Evolutionary conservation across 371 early-diverging fungal genomes (phyloP).

Genomic region (Mucor piriformis): DNA sequence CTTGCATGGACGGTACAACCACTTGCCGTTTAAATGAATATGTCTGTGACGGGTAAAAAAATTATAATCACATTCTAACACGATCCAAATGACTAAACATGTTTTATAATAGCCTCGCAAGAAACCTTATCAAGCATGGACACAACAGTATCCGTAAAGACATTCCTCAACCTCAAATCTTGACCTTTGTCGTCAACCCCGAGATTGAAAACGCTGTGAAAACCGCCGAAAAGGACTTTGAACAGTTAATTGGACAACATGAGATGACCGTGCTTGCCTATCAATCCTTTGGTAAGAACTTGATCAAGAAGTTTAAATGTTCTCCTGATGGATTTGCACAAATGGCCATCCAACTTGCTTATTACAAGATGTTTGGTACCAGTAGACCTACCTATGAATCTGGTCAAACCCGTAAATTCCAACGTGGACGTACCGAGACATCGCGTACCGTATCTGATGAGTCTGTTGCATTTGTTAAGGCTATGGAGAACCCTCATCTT

Average conservation of each 20-base stretch:
- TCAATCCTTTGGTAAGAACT: constrained; percentile 87
- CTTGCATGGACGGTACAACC: constrained; percentile 96
- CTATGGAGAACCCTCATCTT: constrained; percentile 78
- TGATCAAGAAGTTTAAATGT: constrained; percentile 86
- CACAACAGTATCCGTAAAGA: constrained; percentile 43
- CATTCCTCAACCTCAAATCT: constrained; percentile 66
- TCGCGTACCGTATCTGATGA: constrained; percentile 83
- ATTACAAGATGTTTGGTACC: constrained; percentile 85
- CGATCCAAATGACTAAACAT: background rate
- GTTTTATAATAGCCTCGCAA: constrained; percentile 24
- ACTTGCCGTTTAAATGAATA: constrained; percentile 80
- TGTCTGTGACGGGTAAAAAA: constrained; percentile 51
- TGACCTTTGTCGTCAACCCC: constrained; percentile 71
- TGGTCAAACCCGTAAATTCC: constrained; percentile 89
- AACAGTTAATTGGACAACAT: constrained; percentile 71
- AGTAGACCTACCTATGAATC: constrained; percentile 90
- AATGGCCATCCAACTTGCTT: constrained; percentile 96
- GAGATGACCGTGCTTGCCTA: constrained; percentile 82
- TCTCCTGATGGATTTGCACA: constrained; percentile 94
- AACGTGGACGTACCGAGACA: constrained; percentile 95
- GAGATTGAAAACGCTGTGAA: constrained; percentile 58
- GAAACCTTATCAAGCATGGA: constrained; percentile 68
- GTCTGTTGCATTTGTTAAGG: constrained; percentile 81
- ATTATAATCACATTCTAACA: background rate
- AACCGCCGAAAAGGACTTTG: constrained; percentile 72